A percentile compares a stretch with the other conserved stretches of the same genome.
These are phyloP conservation scores for Penicillium sclerotiorum DNA, from an alignment of 2,329 filamentous ascomycete genomes.

Conservation along the genomic window DNA sequence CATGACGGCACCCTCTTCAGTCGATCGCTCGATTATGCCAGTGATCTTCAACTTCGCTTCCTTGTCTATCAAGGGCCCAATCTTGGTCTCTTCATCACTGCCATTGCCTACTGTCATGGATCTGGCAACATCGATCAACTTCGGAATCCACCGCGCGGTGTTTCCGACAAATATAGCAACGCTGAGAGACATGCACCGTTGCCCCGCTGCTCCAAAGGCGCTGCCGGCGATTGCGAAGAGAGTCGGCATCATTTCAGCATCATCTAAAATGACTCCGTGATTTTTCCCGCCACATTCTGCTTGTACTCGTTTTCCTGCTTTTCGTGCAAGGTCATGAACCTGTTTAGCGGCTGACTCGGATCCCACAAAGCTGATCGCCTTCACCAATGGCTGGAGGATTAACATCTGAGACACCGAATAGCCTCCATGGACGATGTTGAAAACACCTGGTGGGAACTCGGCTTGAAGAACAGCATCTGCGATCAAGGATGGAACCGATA, in stretches of 20 bases:
- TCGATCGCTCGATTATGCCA: slow-evolving; percentile 60
- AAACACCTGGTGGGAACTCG: slow-evolving; percentile 63
- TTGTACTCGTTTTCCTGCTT: slow-evolving; percentile 67
- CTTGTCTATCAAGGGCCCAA: slow-evolving; percentile 64
- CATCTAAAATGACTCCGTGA: slow-evolving; percentile 65
- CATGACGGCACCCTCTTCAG: slow-evolving; percentile 64
- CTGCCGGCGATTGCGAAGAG: slow-evolving; percentile 67
- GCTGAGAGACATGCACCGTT: slow-evolving; percentile 68
- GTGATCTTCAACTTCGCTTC: slow-evolving; percentile 62
- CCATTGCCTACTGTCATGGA: slow-evolving; percentile 62
- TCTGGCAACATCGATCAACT: slow-evolving; percentile 64
- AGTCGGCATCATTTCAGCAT: slow-evolving; percentile 68
- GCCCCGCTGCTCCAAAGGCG: slow-evolving; percentile 67
- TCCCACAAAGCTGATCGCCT: slow-evolving; percentile 67
- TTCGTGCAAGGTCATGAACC: slow-evolving; percentile 63
- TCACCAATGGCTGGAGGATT: slow-evolving; percentile 65
- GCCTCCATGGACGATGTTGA: slow-evolving; percentile 67
- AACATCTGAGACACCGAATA: slow-evolving; percentile 67
- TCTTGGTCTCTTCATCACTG: slow-evolving; percentile 62
- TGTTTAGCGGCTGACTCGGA: slow-evolving; percentile 68
- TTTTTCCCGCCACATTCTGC: slow-evolving; percentile 70
- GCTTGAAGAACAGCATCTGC: slow-evolving; percentile 62
- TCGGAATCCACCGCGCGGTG: slow-evolving; percentile 64
- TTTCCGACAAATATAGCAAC: slow-evolving; percentile 65
- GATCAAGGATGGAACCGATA: slow-evolving; percentile 63